Evolutionary conservation across 352 stramenopile species (phyloP).

Genomic region (Halophytophthora batemanensis): DNA sequence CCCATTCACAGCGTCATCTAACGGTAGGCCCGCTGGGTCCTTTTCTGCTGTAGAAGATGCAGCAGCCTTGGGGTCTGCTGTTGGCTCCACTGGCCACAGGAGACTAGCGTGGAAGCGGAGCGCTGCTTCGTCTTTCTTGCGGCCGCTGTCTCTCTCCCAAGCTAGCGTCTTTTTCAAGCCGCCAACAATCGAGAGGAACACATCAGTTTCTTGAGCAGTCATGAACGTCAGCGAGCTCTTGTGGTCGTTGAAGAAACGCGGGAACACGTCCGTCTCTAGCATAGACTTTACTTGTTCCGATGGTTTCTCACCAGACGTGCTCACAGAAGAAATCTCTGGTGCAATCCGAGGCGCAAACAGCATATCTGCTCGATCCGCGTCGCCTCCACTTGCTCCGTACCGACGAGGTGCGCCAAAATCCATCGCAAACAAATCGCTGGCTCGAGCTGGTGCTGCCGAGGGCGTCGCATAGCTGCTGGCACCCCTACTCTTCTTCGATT

Average conservation of each 20-base stretch:
- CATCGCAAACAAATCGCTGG: constrained; percentile 73
- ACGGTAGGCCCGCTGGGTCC: constrained; percentile 2
- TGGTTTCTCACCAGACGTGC: neutral
- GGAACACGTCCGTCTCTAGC: constrained; percentile 40
- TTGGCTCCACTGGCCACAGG: constrained; percentile 47
- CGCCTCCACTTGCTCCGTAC: constrained; percentile 16
- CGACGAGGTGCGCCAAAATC: constrained; percentile 40
- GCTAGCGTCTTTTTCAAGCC: constrained; percentile 48
- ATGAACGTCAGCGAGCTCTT: constrained; percentile 55
- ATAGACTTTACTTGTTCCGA: constrained; percentile 16
- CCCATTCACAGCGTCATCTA: constrained; percentile 2
- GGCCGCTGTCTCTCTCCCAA: constrained; percentile 55
- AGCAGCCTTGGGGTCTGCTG: neutral
- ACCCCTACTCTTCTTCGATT: constrained; percentile 7
- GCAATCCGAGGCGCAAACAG: constrained; percentile 38
- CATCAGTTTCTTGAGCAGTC: constrained; percentile 21
- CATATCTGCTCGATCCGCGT: constrained; percentile 51
- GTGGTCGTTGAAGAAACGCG: constrained; percentile 58
- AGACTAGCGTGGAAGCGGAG: constrained; percentile 73
- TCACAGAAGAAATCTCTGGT: constrained; percentile 2
- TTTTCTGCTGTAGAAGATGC: neutral
- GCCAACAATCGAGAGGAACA: constrained; percentile 55
- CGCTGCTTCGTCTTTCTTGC: constrained; percentile 65
- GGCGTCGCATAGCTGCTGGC: constrained; percentile 6
- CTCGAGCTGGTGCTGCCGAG: constrained; percentile 35